Percentiles rank a stretch among this genome's conserved stretches.
These are phyloP conservation scores for Heliamphora pulchella DNA, from an alignment of 179 eudicot species.

Conservation along the genomic window DNA sequence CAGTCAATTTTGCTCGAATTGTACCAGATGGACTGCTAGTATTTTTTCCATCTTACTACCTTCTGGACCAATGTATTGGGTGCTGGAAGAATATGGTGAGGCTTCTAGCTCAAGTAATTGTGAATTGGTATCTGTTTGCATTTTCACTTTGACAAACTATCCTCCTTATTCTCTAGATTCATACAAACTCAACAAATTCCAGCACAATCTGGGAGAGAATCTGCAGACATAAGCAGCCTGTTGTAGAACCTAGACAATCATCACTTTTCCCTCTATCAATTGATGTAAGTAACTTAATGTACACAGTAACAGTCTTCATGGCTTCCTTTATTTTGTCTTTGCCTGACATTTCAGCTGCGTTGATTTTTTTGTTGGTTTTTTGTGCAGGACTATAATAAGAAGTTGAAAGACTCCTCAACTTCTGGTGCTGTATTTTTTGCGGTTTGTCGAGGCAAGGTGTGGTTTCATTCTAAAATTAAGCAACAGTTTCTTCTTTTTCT, in stretches of 20 bases:
- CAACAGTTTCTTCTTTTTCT: no score
- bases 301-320: background rate
- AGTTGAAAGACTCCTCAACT: conserved; percentile 66
- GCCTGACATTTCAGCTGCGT: conserved; percentile 11
- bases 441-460: conserved; percentile 98
- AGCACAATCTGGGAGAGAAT: conserved; percentile 93
- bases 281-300: conserved; percentile 41
- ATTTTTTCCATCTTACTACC: conserved; percentile 90
- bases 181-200: conserved; percentile 40
- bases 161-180: conserved; percentile 35
- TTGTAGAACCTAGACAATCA: conserved; percentile 94
- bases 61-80: conserved; percentile 66
- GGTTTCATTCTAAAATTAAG: conserved; percentile 4
- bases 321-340: background rate
- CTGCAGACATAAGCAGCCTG: conserved; percentile 87
- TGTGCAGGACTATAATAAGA: conserved; percentile 74
- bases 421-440: conserved; percentile 94
- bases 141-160: conserved; percentile 15
- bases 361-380: conserved; percentile 15
- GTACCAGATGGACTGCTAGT: conserved; percentile 95
- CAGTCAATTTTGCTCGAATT: conserved; percentile 94
- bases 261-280: conserved; percentile 71
- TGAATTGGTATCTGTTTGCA: background rate
- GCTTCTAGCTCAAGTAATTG: conserved; percentile 6
- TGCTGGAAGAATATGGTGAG: conserved; percentile 85